Percentiles rank a stretch among this genome's conserved stretches.
Conservation (phyloP, 2,329 filamentous ascomycete species). For the Chlorencoelia australis region DNA sequence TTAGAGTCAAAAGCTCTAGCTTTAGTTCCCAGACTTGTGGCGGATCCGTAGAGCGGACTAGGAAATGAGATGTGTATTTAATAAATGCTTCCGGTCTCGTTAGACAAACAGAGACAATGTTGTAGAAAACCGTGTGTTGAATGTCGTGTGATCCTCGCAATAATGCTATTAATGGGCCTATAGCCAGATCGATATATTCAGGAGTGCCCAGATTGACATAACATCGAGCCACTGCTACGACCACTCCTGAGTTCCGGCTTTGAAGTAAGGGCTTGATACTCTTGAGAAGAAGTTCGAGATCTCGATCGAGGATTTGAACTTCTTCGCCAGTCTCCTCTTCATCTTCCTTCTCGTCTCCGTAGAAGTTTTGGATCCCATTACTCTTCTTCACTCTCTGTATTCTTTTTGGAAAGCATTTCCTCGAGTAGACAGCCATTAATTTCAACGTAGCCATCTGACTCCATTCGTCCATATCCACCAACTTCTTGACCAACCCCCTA, state of each 20-base stretch:
- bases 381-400: constrained; percentile 45
- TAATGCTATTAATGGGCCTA: constrained; percentile 79
- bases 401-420: constrained; percentile 74
- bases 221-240: constrained; percentile 75
- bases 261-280: constrained; percentile 76
- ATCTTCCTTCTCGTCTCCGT: constrained; percentile 53
- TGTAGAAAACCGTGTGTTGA: constrained; percentile 81
- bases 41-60: constrained; percentile 70
- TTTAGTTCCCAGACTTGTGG: constrained; percentile 84
- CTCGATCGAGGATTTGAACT: constrained; percentile 59
- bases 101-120: constrained; percentile 88
- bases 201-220: constrained; percentile 77
- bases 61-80: constrained; percentile 79
- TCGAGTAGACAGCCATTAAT: constrained; percentile 74
- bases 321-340: constrained; percentile 37
- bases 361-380: constrained; percentile 60
- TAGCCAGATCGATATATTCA: constrained; percentile 62
- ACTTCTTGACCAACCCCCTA: constrained; percentile 70
- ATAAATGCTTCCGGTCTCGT: constrained; percentile 70
- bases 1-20: constrained; percentile 78
- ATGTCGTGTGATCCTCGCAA: constrained; percentile 79
- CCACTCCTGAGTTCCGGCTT: constrained; percentile 86
- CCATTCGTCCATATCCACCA: constrained; percentile 99
- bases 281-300: constrained; percentile 72
- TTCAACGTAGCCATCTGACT: constrained; percentile 76